Base-by-base conservation (phyloP, 129 eudicot species). In the Rutidosis leptorrhynchoides region DNA sequence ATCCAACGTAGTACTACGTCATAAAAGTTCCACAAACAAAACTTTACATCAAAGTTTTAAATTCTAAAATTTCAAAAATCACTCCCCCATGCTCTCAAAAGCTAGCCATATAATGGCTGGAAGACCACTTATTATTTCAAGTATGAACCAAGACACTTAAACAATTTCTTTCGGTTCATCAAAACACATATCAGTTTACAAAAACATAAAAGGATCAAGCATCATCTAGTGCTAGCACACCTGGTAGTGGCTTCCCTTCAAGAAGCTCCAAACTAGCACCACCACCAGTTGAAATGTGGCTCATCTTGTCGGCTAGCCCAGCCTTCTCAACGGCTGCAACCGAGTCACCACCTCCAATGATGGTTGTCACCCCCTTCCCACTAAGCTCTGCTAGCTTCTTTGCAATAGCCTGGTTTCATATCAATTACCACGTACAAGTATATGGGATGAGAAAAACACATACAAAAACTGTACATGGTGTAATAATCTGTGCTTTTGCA, bases 181-280 rank as follows among this genome's bases (percentile, higher is more conserved):
- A 40, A 40, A 40, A 40, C 46, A 40, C 46, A 40, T 37, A 35
- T 40, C 5, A 1, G 46, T 40, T 40, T 40, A 40, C 46, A 40
- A 27, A 52, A 21, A 52, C 27, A 21, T 5, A 21, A 55, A 17
- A 14, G 26, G 62, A 53, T 81, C 71, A 90, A 58, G 93, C 97
- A 7, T 90, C 97, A 65, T 90, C 73, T 22, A 90, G 81, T 19
- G 97, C 97, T 61, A 90, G 90, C 64, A 90, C 97, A 29, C 97
- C 97, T 26, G 97, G 97, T 7, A 90, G 89, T 2, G 82, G 66
- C 69, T 90, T 90, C 9, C 97, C 97, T 62, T 90, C 97, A 3
- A 90, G 89, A 70, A 90, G 95, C 59, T 90, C 97, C 93, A 90
- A 81, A 74, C 97, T 90, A 17, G 97, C 97, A 77, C 97, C 97